Evolutionary conservation across 2,329 filamentous ascomycete species (phyloP).

Genomic region (Paecilomyces niveus): DNA sequence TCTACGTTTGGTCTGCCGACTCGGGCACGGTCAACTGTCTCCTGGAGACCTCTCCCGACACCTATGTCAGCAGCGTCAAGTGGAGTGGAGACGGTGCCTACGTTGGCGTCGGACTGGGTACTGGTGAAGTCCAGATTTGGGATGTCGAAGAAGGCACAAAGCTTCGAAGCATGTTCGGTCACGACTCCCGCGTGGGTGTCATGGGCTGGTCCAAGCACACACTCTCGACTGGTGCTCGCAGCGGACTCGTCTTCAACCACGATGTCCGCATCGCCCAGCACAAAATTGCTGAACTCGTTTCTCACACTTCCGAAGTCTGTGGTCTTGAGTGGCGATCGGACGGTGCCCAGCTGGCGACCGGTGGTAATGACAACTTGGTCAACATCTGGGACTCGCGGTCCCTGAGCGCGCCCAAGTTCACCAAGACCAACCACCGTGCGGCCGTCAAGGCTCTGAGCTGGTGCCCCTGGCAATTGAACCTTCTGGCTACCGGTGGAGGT

Average conservation of each 20-base stretch:
- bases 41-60: constrained; percentile 80
- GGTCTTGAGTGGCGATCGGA: constrained; percentile 97
- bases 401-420: constrained; percentile 90
- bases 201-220: constrained; percentile 99
- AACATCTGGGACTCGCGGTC: constrained; percentile 98
- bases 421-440: constrained; percentile 98
- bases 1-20: constrained; percentile 98
- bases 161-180: constrained; percentile 96
- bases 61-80: constrained; percentile 96
- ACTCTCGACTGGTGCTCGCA: constrained; percentile 88
- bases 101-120: constrained; percentile 87
- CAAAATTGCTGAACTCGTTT: constrained; percentile 95
- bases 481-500: constrained; percentile 91
- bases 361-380: constrained; percentile 97
- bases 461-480: constrained; percentile 98
- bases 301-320: constrained; percentile 95
- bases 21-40: constrained; percentile 83
- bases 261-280: constrained; percentile 96
- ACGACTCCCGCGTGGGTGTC: constrained; percentile 91
- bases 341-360: constrained; percentile 91
- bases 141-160: constrained; percentile 92
- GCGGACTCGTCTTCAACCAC: constrained; percentile 95
- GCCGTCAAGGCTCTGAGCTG: constrained; percentile 97
- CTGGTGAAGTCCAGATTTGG: constrained; percentile 98
- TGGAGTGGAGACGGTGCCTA: constrained; percentile 98